Conservation (phyloP, 192 early-diverging fungal species). For the Backusella psychrophila region DNA sequence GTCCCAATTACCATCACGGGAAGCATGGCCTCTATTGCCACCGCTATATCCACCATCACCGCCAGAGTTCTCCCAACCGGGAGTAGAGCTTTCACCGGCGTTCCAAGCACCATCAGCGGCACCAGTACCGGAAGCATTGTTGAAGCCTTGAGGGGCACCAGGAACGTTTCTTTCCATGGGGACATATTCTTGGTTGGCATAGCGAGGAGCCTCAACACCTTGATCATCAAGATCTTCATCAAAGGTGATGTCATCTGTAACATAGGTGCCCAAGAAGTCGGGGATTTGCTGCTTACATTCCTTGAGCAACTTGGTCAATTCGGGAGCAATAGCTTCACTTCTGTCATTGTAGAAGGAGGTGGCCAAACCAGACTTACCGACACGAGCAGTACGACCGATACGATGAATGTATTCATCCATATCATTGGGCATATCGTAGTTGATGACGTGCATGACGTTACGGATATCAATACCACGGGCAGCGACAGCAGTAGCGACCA, state of each 20-base stretch:
- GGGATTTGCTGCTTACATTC: slow-evolving; percentile 64
- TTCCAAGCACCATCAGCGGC: slow-evolving; percentile 19
- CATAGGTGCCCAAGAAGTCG: slow-evolving; percentile 48
- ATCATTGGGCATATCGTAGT: slow-evolving; percentile 73
- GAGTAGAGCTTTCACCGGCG: not conserved
- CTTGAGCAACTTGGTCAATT: slow-evolving; percentile 51
- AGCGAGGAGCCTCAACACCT: slow-evolving; percentile 24
- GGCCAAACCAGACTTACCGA: slow-evolving; percentile 56
- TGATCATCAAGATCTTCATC: slow-evolving; percentile 39
- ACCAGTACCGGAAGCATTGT: slow-evolving; percentile 18
- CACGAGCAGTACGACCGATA: slow-evolving; percentile 69
- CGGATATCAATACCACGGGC: slow-evolving; percentile 78
- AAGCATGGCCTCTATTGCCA: not conserved
- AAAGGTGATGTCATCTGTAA: slow-evolving; percentile 22
- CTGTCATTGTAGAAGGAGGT: slow-evolving; percentile 57
- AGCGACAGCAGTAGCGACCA: slow-evolving; percentile 79
- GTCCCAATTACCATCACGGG: slow-evolving; percentile 29
- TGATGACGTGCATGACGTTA: slow-evolving; percentile 77
- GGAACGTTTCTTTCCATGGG: slow-evolving; percentile 22
- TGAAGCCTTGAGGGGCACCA: slow-evolving; percentile 26
- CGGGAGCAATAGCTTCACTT: slow-evolving; percentile 39
- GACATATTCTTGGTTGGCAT: slow-evolving; percentile 33
- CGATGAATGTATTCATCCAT: slow-evolving; percentile 80
- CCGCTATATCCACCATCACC: slow-evolving; percentile 11
- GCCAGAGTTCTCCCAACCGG: slow-evolving; percentile 15